Evolutionary conservation across 495 filamentous ascomycete species (phyloP).

Genomic region (Xylaria bambusicola): DNA sequence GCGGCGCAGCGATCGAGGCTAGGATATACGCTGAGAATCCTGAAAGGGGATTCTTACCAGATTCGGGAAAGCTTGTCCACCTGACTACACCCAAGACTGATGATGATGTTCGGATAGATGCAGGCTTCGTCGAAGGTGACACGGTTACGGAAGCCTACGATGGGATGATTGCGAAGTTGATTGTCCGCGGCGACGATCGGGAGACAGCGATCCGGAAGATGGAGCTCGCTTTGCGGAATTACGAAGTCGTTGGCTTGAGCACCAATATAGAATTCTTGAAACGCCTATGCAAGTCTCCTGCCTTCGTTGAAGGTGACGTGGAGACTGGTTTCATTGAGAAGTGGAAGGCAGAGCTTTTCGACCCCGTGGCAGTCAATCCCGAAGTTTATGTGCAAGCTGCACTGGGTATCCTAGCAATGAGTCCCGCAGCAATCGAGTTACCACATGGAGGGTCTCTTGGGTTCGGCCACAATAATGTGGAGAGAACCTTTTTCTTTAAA

Average conservation of each 20-base stretch:
- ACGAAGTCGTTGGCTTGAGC: conserved; percentile 87
- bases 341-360: conserved; percentile 73
- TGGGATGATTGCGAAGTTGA: conserved; percentile 98
- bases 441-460: conserved; percentile 56
- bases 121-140: conserved; percentile 88
- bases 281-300: conserved; percentile 72
- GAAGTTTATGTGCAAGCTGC: conserved; percentile 84
- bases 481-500: conserved; percentile 59
- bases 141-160: conserved; percentile 95
- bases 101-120: conserved; percentile 82
- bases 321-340: conserved; percentile 97
- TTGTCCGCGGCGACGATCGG: conserved; percentile 79
- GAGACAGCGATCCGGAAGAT: conserved; percentile 83
- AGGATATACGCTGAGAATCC: conserved; percentile 97
- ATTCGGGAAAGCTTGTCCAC: conserved; percentile 86
- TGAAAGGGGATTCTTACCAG: conserved; percentile 84
- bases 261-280: conserved; percentile 99
- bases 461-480: conserved; percentile 48
- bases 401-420: conserved; percentile 59
- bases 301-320: conserved; percentile 84
- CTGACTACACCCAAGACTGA: conserved; percentile 69
- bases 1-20: conserved; percentile 90
- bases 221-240: conserved; percentile 77
- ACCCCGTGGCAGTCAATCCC: conserved; percentile 50
- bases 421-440: conserved; percentile 23